Evolutionary conservation across 345 rosid genomes (phyloP).

Genomic region (Laguncularia racemosa): DNA sequence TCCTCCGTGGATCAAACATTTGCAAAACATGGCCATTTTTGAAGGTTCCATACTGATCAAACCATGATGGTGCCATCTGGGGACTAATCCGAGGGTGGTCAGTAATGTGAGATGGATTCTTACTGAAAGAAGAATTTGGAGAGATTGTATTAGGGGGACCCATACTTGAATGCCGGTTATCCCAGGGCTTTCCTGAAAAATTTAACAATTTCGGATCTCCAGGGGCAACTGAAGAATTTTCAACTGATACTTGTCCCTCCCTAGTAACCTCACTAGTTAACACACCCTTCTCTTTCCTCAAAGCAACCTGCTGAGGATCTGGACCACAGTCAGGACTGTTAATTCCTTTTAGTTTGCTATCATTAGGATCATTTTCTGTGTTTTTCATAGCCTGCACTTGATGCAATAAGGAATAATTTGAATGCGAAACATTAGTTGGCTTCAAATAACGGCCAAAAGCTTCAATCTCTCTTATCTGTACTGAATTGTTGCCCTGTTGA

Average conservation of each 20-base stretch:
- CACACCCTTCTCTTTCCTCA: conserved; percentile 31
- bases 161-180: conserved; percentile 7
- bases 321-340: conserved; percentile 33
- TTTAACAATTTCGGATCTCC: conserved; percentile 29
- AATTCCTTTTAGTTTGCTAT: conserved; percentile 42
- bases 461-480: conserved; percentile 36
- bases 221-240: conserved; percentile 13
- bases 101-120: conserved; percentile 26
- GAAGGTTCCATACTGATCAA: conserved; percentile 56
- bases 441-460: conserved; percentile 50
- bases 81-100: conserved; percentile 55
- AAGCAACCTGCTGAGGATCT: conserved; percentile 33
- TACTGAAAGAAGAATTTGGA: conserved; percentile 26
- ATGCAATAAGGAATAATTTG: conserved; percentile 38
- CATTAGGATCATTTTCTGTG: conserved; percentile 35
- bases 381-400: conserved; percentile 49
- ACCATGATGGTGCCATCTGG: conserved; percentile 80
- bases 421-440: conserved; percentile 29
- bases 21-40: conserved; percentile 60
- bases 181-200: conserved; percentile 16
- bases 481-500: conserved; percentile 22
- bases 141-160: conserved; percentile 25
- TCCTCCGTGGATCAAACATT: conserved; percentile 30
- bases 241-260: conserved; percentile 26
- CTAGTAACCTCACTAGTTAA: conserved; percentile 21